Evolutionary conservation across 208 protist genomes (phyloP), one percentile per base, ranked within the genome.

Genomic region (Novymonas esmeraldas): DNA sequence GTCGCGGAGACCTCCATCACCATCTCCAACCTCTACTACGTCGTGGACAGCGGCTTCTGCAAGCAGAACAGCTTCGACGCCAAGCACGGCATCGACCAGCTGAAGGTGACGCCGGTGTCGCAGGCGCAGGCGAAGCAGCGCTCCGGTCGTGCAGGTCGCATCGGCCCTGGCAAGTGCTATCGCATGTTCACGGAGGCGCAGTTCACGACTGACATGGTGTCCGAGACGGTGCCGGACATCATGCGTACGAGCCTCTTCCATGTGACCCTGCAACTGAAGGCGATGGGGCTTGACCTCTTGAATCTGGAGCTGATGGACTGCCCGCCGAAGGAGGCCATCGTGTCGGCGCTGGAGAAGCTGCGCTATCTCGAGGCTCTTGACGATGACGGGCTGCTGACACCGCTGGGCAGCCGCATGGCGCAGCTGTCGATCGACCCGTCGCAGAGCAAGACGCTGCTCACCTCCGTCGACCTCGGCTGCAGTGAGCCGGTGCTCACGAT

Each of bases 1-100:
- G 99, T 99, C 67, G 99, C 99, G 13, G 99, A 99, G 82, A 99
- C 99, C 18, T 99, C 98, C 24, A 95, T 99, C 56, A 99, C 99
- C 6, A 99, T 99, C 65, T 97, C 98, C 65, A 99, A 99, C 62
- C 96, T 99, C 56, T 98, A 95, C 83, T 99, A 98, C 84, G 98
- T 99, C 28, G 81, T 99, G 31, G 98, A 99, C 86, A 98, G 98
- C 57, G 98, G 98, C 13, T 99, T 98, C 75, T 97, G 93, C 64
- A 99, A 99, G 84, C 98, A 99, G 79, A 99, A 98, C 76, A 80
- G 88, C 46, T 99, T 98, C 85, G 98, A 99, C 81, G 74, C 98
- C 7, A 89, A 93, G 63, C 93, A 92, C 28, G 98, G 98, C 14
- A 98, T 99, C 87, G 98, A 99, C 69, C 93, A 98, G 62, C 91